Evolutionary conservation across 2,329 filamentous ascomycete species (phyloP).

Genomic region (Fulvia fulva): DNA sequence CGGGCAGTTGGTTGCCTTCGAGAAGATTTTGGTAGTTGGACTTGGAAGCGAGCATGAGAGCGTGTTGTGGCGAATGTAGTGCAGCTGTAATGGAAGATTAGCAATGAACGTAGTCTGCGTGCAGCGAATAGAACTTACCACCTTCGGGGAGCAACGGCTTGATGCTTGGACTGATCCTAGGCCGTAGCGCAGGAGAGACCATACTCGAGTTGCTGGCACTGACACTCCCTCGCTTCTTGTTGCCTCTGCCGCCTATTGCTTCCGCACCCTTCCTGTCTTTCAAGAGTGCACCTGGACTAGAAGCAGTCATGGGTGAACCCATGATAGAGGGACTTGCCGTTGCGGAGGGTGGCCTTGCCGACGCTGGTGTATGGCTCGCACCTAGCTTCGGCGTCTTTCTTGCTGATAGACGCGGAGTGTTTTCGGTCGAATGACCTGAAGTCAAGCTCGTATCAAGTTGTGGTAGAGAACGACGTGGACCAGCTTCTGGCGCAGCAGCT

Average conservation of each 20-base stretch:
- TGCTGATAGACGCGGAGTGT: constrained; percentile 60
- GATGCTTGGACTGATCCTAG: constrained; percentile 89
- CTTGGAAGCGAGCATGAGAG: constrained; percentile 82
- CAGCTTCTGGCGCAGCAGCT: constrained; percentile 48
- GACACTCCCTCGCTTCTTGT: constrained; percentile 64
- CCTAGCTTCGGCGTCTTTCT: constrained; percentile 63
- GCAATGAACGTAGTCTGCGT: constrained; percentile 13
- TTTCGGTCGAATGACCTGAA: constrained; percentile 41
- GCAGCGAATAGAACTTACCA: constrained; percentile 43
- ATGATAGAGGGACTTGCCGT: constrained; percentile 49
- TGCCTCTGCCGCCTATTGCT: constrained; percentile 42
- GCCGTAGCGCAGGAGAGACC: constrained; percentile 80
- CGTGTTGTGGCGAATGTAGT: constrained; percentile 56
- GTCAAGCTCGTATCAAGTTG: constrained; percentile 49
- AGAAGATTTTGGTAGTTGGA: constrained; percentile 98
- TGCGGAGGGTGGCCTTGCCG: constrained; percentile 30
- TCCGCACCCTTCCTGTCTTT: constrained; percentile 29
- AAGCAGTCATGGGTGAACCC: constrained; percentile 49
- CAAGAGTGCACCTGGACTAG: constrained; percentile 30
- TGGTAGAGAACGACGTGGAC: constrained; percentile 33
- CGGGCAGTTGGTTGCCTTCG: constrained; percentile 75
- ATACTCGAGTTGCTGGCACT: constrained; percentile 60
- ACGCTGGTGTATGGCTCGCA: constrained; percentile 50
- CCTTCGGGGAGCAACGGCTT: constrained; percentile 79
- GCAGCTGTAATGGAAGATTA: constrained; percentile 30